These are phyloP conservation scores for Cladophialophora yegresii DNA, from an alignment of 2,329 filamentous ascomycete genomes.

Conservation along the genomic window DNA sequence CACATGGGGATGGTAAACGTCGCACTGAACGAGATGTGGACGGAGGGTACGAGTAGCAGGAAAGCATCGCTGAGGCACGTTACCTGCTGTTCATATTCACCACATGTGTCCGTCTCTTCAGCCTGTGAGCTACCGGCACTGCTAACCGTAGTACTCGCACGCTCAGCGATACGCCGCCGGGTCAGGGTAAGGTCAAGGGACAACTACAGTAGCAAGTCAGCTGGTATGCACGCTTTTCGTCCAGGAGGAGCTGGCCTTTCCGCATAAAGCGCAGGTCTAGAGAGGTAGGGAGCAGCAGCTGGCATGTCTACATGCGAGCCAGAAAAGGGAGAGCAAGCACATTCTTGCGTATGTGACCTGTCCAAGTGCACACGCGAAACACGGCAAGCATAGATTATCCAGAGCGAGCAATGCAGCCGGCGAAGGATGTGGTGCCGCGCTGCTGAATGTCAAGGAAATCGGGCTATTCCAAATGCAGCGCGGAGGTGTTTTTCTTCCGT, in stretches of 20 bases:
- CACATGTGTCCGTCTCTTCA: neutral
- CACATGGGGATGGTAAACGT: conserved; percentile 39
- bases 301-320: neutral
- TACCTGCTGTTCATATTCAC: neutral
- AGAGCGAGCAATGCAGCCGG: conserved; percentile 5
- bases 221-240: neutral
- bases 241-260: neutral
- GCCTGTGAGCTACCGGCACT: neutral
- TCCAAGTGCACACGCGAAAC: neutral
- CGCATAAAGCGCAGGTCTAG: neutral
- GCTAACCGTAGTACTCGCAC: neutral
- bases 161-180: neutral
- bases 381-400: neutral
- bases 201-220: neutral
- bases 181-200: neutral
- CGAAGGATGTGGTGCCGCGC: conserved; percentile 7
- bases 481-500: conserved; percentile 14
- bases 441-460: neutral
- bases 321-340: neutral
- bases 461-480: conserved; percentile 7
- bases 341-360: neutral
- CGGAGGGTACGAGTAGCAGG: neutral
- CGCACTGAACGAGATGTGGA: neutral
- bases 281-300: neutral
- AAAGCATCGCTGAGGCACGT: neutral